These are phyloP conservation scores for Sarocladium oryzae DNA, from an alignment of 2,329 filamentous ascomycete genomes.

Conservation along the genomic window DNA sequence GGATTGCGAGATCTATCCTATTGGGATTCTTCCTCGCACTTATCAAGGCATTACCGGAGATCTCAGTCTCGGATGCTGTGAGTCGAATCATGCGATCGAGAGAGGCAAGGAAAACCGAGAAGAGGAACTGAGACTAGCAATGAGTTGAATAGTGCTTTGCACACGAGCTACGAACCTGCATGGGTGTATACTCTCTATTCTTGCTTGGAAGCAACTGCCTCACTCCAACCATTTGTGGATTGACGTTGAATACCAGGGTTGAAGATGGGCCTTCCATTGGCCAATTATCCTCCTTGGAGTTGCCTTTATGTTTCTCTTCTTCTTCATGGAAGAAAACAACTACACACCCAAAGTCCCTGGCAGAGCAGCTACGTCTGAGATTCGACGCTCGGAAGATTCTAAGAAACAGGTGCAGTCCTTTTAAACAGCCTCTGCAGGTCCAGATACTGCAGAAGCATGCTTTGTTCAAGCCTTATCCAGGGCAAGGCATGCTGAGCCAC, in stretches of 20 bases:
- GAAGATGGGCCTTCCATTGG: conserved; percentile 29
- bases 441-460: conserved; percentile 28
- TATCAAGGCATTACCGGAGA: conserved; percentile 40
- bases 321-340: conserved; percentile 55
- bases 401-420: background rate
- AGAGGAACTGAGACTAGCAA: conserved; percentile 24
- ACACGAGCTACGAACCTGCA: conserved; percentile 36
- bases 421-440: background rate
- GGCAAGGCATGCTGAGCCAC: background rate
- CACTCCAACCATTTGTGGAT: conserved; percentile 7
- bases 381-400: background rate
- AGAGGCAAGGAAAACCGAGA: background rate
- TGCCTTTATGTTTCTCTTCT: conserved; percentile 35
- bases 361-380: background rate
- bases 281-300: conserved; percentile 31
- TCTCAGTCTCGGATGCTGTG: conserved; percentile 32
- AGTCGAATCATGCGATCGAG: background rate
- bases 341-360: conserved; percentile 32
- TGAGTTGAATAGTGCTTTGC: conserved; percentile 26
- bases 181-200: conserved; percentile 34
- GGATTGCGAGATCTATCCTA: conserved; percentile 38
- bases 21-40: conserved; percentile 37
- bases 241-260: conserved; percentile 12
- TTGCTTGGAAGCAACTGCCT: conserved; percentile 16
- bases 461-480: conserved; percentile 35